Base-by-base conservation (phyloP, 2,329 filamentous ascomycete species). In the Botrytis galanthina region DNA sequence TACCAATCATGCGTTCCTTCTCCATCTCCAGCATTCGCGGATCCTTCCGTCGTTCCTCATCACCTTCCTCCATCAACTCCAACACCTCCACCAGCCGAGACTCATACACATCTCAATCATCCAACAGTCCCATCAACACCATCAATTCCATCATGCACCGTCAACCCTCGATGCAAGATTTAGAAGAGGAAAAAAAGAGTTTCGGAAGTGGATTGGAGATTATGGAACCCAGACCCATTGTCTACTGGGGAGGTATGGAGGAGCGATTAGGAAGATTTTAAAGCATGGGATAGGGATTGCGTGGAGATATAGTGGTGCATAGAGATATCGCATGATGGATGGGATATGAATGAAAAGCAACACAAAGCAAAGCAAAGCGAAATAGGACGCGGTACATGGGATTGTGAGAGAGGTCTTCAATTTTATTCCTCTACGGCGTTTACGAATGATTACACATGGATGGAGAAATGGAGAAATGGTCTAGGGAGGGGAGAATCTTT, bases 171-270 rank as follows among this genome's bases (percentile, higher is more conserved):
- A 85, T 89, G 75, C 79, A 87, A n/a, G 84, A 86, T 78, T 82
- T 89, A 75, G 87, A 90, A 78, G 87, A 88, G 78, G 88, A 90
- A 81, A 85, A 85, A 76, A 83, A 82, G 78, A 84, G 81, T 77
- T 89, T 88, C 72, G 84, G 84, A 16, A 83, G 83, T 70, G 87
- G 88, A 77, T 83, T 90, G 14, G 84, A 83, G 77, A 83, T 91
- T 29, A 84, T 91, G 39, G 89, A 91, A 81, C 89, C 89, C 3
- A 83, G 89, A 61, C 89, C 89, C 18, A 84, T 90, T 51, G 87
- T 90, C 71, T 90, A 89, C 82, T 91, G 88, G 86, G 87, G 87
- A 76, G 87, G 89, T 57, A 81, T 91, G 66, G 89, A 90, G 81
- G 89, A 70, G 67, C 35, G 70, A 64, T 54, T 66, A n/a, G 70